Percentiles rank a stretch among this genome's conserved stretches.
Evolutionary conservation across 805 yeast species (phyloP).

Genomic region (Cyberlindnera meyerae): DNA sequence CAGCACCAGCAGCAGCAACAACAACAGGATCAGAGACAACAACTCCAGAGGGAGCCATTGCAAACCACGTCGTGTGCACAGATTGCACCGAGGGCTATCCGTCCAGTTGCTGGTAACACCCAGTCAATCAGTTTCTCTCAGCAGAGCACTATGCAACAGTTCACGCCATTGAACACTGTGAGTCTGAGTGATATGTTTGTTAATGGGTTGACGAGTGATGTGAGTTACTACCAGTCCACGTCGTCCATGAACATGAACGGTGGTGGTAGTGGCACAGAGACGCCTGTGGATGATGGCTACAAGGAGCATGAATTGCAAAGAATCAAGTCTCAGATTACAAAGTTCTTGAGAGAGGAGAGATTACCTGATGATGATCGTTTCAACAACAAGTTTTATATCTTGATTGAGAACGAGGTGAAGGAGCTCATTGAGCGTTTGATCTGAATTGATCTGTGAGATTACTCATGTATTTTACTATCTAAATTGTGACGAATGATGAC

Average conservation of each 20-base stretch:
- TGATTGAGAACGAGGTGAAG: constrained; percentile 26
- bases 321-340: constrained; percentile 26
- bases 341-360: constrained; percentile 26
- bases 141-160: too few species aligned
- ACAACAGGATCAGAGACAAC: constrained; percentile 4
- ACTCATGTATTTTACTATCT: too few species aligned
- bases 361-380: constrained; percentile 27
- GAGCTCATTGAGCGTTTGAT: constrained; percentile 26
- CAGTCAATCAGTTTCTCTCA: constrained; percentile 18
- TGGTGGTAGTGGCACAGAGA: constrained; percentile 1
- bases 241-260: too few species aligned
- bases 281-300: constrained; percentile 22
- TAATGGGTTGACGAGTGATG: constrained; percentile 23
- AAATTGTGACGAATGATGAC: too few species aligned
- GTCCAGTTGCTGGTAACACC: constrained; percentile 23
- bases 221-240: constrained; percentile 8
- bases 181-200: constrained; percentile 27
- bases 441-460: too few species aligned
- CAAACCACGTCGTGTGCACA: constrained; percentile 29
- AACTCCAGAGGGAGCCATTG: constrained; percentile 1
- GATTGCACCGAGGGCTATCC: constrained; percentile 30
- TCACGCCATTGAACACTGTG: constrained; percentile 18
- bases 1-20: constrained; percentile 5
- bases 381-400: constrained; percentile 25
- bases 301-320: constrained; percentile 26